Base-by-base conservation (phyloP, 75 land plant species). In the Selaginella moellendorffii region DNA sequence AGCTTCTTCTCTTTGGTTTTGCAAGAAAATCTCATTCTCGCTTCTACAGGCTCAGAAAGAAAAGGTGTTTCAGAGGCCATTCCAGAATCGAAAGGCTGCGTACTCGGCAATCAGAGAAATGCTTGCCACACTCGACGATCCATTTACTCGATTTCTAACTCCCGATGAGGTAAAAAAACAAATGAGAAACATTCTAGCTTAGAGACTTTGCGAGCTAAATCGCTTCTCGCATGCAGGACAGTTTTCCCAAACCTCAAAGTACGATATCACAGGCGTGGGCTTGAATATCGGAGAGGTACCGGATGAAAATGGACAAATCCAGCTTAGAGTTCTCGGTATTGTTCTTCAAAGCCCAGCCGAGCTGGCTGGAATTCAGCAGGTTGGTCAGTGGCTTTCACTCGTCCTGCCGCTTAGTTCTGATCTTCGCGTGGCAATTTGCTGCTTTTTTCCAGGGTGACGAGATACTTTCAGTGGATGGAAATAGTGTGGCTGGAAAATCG, bases 341-440 rank as follows among this genome's bases (percentile, higher is more conserved):
- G 70, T 89, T 19, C 79, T 93, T 53, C 90, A 83, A 63, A 95
- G 98, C 27, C 90, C 96, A 29, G 98, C 96, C 26, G 81, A 89
- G 68, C 61, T 82, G 67, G 96, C 83, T 54, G 98, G 98, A 24
- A 76, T 93, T n/a, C 79, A 83, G 75, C 96, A 93, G 87, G 98
- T 85, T 76, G n/a, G 29, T 31, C 9, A n/a, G n/a, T n/a, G n/a
- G n/a, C n/a, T n/a, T n/a, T n/a, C n/a, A n/a, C n/a, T n/a, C n/a
- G n/a, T n/a, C n/a, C n/a, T n/a, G n/a, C n/a, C n/a, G n/a, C n/a
- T n/a, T n/a, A n/a, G n/a, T n/a, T n/a, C n/a, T n/a, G n/a, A n/a
- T n/a, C n/a, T n/a, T n/a, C n/a, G n/a, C n/a, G n/a, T n/a, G n/a
- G n/a, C n/a, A n/a, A n/a, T n/a, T n/a, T n/a, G n/a, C n/a, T n/a